These are phyloP conservation scores for Eutrema japonicum DNA, from an alignment of 345 rosid genomes.

Conservation along the genomic window DNA sequence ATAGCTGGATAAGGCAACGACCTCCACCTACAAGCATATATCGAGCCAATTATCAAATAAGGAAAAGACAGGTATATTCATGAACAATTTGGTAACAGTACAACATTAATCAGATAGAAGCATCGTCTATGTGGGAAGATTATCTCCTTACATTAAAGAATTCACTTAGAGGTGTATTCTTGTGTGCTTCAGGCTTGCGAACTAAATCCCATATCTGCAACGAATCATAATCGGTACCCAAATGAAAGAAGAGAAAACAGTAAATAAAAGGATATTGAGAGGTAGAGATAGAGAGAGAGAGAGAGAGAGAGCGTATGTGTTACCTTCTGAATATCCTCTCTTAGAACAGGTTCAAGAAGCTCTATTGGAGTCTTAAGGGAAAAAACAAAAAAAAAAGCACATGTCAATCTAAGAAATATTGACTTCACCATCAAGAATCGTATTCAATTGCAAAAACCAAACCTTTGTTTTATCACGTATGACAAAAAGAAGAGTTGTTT, in stretches of 20 bases:
- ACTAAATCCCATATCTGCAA: conserved; percentile 84
- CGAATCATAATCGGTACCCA: conserved; percentile 17
- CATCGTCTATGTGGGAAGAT: not conserved
- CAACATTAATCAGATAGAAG: not conserved
- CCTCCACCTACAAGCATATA: conserved; percentile 64
- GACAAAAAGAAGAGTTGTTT: conserved; percentile 85
- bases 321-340: conserved; percentile 89
- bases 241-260: conserved; percentile 21
- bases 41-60: conserved; percentile 13
- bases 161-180: conserved; percentile 74
- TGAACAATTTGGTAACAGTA: not conserved
- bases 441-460: conserved; percentile 15
- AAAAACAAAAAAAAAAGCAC: conserved; percentile 8
- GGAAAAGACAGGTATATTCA: not conserved
- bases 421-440: conserved; percentile 19
- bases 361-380: conserved; percentile 71
- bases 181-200: conserved; percentile 74
- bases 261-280: not conserved
- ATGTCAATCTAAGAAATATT: conserved; percentile 24
- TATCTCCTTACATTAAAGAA: conserved; percentile 72
- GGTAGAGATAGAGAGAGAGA: not conserved
- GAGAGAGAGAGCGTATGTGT: not conserved
- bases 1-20: conserved; percentile 76
- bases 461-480: conserved; percentile 93
- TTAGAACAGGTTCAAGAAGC: conserved; percentile 62